Evolutionary conservation across 2,329 filamentous ascomycete species (phyloP).

Genomic region (Malbranchea zuffiana): DNA sequence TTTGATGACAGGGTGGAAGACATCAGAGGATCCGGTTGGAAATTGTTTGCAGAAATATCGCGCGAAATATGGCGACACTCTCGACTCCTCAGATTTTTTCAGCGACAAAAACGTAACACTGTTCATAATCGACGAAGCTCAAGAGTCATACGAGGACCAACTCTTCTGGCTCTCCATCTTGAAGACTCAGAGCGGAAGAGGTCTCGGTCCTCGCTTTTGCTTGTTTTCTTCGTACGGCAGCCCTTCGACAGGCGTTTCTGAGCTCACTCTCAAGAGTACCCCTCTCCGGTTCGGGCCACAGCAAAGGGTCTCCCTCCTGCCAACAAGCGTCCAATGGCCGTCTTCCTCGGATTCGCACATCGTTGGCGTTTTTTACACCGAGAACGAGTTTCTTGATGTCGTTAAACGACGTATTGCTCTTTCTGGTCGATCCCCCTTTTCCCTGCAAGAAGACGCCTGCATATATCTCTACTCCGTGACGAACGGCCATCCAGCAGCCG

Average conservation of each 20-base stretch:
- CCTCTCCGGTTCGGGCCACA: not conserved
- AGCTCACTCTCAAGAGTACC: not conserved
- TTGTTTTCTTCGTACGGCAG: conserved; percentile 6
- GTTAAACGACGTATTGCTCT: not conserved
- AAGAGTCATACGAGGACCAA: not conserved
- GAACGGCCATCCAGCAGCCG: conserved; percentile 11
- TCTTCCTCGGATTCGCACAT: not conserved
- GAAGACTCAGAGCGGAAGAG: not conserved
- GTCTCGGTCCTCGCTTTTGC: not conserved
- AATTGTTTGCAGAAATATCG: not conserved
- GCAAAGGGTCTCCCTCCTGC: conserved; percentile 1
- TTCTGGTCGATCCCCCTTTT: not conserved
- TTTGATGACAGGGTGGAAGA: not conserved
- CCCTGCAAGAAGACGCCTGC: not conserved
- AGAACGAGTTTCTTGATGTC: conserved; percentile 3
- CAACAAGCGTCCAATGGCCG: not conserved
- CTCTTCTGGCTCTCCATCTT: not conserved
- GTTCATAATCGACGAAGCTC: conserved; percentile 6
- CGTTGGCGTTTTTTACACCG: conserved; percentile 1
- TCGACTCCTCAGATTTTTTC: not conserved
- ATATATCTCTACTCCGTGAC: not conserved
- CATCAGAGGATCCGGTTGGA: not conserved
- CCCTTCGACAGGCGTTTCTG: not conserved
- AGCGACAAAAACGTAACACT: not conserved
- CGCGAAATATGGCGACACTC: not conserved